phyloP scores from a whole-genome alignment of 805 yeast genomes.

The Scheffersomyces stipitis region DNA sequence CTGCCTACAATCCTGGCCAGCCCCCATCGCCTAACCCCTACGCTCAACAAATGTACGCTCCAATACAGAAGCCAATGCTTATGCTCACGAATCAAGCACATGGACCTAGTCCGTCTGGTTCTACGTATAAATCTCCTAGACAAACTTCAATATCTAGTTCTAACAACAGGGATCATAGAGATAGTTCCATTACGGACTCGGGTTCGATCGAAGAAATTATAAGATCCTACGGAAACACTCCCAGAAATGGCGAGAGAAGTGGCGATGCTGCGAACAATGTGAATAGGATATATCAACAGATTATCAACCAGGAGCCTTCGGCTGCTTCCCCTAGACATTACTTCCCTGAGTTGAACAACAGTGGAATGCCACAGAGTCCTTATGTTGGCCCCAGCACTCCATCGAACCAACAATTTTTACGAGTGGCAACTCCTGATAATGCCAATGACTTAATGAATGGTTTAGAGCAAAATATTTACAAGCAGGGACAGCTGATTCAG shows the following conservation, averaged over 20 bases:
- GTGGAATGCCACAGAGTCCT: conserved; percentile 4
- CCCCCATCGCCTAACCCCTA: conserved; percentile 7
- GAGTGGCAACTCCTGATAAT: conserved; percentile 6
- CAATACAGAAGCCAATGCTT: conserved; percentile 32
- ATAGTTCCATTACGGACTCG: conserved; percentile 3
- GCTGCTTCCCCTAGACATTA: conserved; percentile 32
- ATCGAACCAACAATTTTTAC: conserved; percentile 5
- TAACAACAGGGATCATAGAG: too few relatives aligned
- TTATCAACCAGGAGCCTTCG: conserved; percentile 24
- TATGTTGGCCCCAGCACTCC: conserved; percentile 6
- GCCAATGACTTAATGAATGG: conserved; percentile 27
- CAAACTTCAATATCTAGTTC: neutral
- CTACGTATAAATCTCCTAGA: conserved; percentile 5
- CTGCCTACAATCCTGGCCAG: conserved; percentile 14
- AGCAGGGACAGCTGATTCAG: conserved; percentile 52
- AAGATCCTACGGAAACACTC: conserved; percentile 21
- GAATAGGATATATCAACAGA: conserved; percentile 32
- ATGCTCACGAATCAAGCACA: conserved; percentile 44
- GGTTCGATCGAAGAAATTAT: conserved; percentile 29
- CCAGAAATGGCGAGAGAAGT: conserved; percentile 6
- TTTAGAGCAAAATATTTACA: conserved; percentile 46
- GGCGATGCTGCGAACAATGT: conserved; percentile 14
- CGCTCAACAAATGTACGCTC: conserved; percentile 12
- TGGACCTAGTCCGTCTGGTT: conserved; percentile 13
- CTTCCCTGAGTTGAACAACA: conserved; percentile 30